These are phyloP conservation scores for Backusella tarrabulga DNA, from an alignment of 192 early-diverging fungal genomes.

Conservation along the genomic window DNA sequence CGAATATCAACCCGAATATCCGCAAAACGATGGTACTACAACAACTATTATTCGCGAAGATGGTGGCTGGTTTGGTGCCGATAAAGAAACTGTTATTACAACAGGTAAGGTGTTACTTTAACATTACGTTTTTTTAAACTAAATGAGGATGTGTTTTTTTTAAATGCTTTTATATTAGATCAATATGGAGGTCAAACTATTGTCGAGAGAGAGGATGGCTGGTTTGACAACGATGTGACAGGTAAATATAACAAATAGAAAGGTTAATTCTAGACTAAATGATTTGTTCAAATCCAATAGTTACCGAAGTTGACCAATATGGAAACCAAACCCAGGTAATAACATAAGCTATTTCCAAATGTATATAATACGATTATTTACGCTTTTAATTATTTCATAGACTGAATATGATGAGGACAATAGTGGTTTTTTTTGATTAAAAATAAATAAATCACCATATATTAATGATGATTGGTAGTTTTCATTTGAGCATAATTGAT, in stretches of 20 bases:
- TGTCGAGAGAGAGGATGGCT: constrained; percentile 31
- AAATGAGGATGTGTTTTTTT: background rate
- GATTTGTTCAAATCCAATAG: background rate
- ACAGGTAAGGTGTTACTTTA: constrained; percentile 17
- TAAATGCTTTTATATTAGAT: constrained; percentile 13
- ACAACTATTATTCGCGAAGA: constrained; percentile 34
- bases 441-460: background rate
- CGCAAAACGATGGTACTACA: constrained; percentile 7
- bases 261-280: background rate
- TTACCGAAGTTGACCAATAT: constrained; percentile 30
- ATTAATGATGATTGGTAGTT: background rate
- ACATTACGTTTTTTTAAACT: background rate
- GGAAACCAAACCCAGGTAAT: constrained; percentile 21
- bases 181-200: constrained; percentile 27
- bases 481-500: background rate
- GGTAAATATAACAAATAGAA: constrained; percentile 10
- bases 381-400: background rate
- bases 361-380: background rate
- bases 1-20: background rate
- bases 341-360: background rate
- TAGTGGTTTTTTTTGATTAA: constrained; percentile 13
- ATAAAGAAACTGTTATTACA: constrained; percentile 23
- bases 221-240: constrained; percentile 26
- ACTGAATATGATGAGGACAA: constrained; percentile 6
- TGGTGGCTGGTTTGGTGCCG: constrained; percentile 28